Conservation (phyloP, 495 filamentous ascomycete genomes). For the Tuber umbilicatum region DNA sequence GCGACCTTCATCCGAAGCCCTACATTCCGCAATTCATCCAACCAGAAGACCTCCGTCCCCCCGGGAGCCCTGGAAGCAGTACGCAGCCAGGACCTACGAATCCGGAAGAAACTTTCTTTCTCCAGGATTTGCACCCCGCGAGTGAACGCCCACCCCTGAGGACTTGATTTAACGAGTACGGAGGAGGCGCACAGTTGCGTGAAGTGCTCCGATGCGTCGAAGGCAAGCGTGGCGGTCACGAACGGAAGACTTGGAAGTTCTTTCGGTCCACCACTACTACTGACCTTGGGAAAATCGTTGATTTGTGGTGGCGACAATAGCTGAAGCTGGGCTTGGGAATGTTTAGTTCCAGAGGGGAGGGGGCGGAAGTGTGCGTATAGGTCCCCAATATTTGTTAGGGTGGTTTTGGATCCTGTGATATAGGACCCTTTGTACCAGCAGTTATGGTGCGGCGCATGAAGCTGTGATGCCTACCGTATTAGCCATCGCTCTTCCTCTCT, state of each 20-base stretch:
- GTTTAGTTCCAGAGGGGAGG: not conserved
- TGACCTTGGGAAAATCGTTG: not conserved
- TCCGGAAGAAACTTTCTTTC: slow-evolving; percentile 24
- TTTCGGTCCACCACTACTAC: not conserved
- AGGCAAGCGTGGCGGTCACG: slow-evolving; percentile 4
- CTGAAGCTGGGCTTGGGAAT: not conserved
- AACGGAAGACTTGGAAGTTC: not conserved
- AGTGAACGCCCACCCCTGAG: not conserved
- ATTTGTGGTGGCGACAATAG: not conserved
- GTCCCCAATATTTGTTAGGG: not conserved
- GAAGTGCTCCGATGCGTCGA: slow-evolving; percentile 25
- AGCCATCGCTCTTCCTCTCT: not conserved
- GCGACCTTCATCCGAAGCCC: slow-evolving; percentile 23
- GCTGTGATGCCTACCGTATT: slow-evolving; percentile 3
- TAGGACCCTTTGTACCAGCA: slow-evolving; percentile 12
- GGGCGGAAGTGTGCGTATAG: slow-evolving; percentile 31
- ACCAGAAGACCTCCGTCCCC: slow-evolving; percentile 16
- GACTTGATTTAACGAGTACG: slow-evolving; percentile 10
- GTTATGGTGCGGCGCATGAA: slow-evolving; percentile 15
- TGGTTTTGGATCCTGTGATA: not conserved
- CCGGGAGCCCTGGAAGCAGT: slow-evolving; percentile 4
- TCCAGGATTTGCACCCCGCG: not conserved
- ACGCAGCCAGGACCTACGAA: slow-evolving; percentile 27
- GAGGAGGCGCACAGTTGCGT: slow-evolving; percentile 25
- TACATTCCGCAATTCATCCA: slow-evolving; percentile 30